phyloP scores from a whole-genome alignment of 768 basidiomycete species.

The Clitopilus passeckerianus region DNA sequence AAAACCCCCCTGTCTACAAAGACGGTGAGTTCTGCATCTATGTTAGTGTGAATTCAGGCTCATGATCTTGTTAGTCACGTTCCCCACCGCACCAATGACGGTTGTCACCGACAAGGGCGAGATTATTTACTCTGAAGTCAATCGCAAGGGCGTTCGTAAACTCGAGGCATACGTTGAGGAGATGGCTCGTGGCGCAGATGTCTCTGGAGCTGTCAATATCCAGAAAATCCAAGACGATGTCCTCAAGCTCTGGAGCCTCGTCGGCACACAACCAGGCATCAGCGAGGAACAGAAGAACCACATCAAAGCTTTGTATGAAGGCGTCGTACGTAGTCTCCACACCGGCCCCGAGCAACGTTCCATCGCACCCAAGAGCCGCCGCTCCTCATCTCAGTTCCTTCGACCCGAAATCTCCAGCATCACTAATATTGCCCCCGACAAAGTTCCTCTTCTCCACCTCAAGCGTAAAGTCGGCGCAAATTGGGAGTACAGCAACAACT shows the following conservation, averaged over 20 bases:
- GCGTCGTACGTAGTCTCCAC: slow-evolving; percentile 89
- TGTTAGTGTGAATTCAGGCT: too few species aligned
- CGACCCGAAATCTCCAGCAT: slow-evolving; percentile 81
- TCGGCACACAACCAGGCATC: slow-evolving; percentile 96
- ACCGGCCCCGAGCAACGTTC: slow-evolving; percentile 64
- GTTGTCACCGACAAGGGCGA: slow-evolving; percentile 93
- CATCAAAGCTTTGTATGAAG: slow-evolving; percentile 93
- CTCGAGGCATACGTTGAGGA: slow-evolving; percentile 97
- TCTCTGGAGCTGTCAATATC: slow-evolving; percentile 80
- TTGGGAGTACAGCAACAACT: slow-evolving; percentile 97
- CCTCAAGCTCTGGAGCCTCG: slow-evolving; percentile 93
- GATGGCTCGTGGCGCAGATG: slow-evolving; percentile 94
- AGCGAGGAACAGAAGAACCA: slow-evolving; percentile 95
- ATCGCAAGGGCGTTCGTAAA: slow-evolving; percentile 94
- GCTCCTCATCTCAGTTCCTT: slow-evolving; percentile 95
- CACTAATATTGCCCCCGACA: slow-evolving; percentile 74
- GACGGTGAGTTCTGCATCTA: slow-evolving; percentile 59
- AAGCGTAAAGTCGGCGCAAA: slow-evolving; percentile 93
- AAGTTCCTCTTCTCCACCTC: slow-evolving; percentile 90
- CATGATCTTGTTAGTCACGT: slow-evolving; percentile 59
- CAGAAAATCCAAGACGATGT: slow-evolving; percentile 98
- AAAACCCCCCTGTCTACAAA: slow-evolving; percentile 87
- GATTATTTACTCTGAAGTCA: slow-evolving; percentile 91
- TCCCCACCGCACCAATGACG: slow-evolving; percentile 96
- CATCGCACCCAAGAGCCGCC: slow-evolving; percentile 62